Evolutionary conservation across 768 basidiomycete genomes (phyloP).

Genomic region (Auricularia heimuer): DNA sequence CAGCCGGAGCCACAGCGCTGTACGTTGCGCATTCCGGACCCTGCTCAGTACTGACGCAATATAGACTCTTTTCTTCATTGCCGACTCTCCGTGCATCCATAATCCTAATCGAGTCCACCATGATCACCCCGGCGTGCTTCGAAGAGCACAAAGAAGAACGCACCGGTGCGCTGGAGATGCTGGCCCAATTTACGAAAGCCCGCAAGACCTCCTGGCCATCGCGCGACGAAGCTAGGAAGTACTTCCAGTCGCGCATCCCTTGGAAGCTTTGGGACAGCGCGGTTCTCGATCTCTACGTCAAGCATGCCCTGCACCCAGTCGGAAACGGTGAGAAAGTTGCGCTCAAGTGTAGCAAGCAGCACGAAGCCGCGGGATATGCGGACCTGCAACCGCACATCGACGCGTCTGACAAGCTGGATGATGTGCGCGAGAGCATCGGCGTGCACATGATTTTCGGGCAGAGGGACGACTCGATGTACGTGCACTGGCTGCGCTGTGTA

Average conservation of each 20-base stretch:
- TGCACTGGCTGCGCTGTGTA: not conserved
- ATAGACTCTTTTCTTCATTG: not conserved
- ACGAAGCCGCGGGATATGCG: not conserved
- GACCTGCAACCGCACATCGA: not conserved
- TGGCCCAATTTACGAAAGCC: not conserved
- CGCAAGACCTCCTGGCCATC: not conserved
- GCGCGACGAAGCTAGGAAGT: not conserved
- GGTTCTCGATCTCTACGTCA: not conserved
- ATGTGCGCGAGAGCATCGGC: not conserved
- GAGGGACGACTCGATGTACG: not conserved
- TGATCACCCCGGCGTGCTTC: not conserved
- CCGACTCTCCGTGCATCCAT: not conserved
- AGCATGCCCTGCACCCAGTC: not conserved
- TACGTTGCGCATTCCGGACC: not conserved
- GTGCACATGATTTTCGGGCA: not conserved
- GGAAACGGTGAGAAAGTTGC: not conserved
- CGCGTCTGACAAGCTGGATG: not conserved
- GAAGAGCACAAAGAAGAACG: not conserved
- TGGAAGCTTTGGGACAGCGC: not conserved
- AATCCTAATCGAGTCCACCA: not conserved
- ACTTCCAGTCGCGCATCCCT: not conserved
- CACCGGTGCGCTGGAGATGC: not conserved
- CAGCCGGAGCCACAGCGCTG: not conserved
- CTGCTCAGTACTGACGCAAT: not conserved
- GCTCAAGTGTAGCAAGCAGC: not conserved